phyloP scores from a whole-genome alignment of 139 green algal genomes.

The Ettlia oleoabundans region DNA sequence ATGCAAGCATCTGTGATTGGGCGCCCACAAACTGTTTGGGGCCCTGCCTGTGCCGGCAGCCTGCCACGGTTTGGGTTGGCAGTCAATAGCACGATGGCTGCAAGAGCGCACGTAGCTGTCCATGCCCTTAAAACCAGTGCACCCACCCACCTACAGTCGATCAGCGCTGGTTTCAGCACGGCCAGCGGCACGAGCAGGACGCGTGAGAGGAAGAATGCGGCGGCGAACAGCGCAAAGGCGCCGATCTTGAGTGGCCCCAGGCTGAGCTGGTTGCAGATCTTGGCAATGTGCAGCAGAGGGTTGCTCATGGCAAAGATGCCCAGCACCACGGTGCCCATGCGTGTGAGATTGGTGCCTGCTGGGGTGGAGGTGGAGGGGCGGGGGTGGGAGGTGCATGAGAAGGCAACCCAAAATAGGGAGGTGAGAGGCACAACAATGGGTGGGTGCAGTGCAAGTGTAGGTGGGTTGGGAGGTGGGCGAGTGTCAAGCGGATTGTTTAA shows the following conservation, averaged over 20 bases:
- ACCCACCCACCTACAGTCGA: constrained; percentile 22
- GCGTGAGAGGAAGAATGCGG: constrained; percentile 32
- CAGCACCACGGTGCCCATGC: constrained; percentile 34
- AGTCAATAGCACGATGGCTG: neutral
- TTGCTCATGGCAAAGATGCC: constrained; percentile 41
- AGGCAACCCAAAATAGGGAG: no score
- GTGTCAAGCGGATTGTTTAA: no score
- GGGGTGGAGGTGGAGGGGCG: no score
- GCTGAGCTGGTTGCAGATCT: constrained; percentile 45
- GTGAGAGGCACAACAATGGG: no score
- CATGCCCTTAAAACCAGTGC: neutral
- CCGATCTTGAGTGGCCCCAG: constrained; percentile 22
- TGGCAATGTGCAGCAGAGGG: constrained; percentile 42
- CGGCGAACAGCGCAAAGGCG: constrained; percentile 35
- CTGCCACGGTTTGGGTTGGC: no score
- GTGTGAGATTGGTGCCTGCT: constrained; percentile 23
- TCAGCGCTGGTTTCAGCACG: constrained; percentile 26
- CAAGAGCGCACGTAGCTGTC: neutral
- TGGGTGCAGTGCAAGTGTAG: no score
- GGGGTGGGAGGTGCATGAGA: no score
- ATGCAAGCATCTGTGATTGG: no score
- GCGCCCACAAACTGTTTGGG: no score
- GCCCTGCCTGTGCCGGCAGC: no score
- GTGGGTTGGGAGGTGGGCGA: no score
- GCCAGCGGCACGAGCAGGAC: constrained; percentile 38